These are phyloP conservation scores for Croton setiger DNA, from an alignment of 441 rosid species.

Conservation along the genomic window DNA sequence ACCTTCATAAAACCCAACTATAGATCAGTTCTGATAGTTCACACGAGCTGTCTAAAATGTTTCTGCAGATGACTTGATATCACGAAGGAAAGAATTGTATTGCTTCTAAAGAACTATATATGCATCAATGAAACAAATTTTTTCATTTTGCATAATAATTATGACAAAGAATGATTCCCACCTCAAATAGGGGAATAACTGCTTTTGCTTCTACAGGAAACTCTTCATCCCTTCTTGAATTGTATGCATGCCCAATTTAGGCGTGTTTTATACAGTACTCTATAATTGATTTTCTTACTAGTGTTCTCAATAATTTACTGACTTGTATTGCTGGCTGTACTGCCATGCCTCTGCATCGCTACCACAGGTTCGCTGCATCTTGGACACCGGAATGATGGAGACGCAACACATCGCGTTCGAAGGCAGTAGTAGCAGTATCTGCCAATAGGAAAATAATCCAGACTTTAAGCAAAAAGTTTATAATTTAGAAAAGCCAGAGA, in stretches of 20 bases:
- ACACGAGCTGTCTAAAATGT: background rate
- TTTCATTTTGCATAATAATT: constrained; percentile 18
- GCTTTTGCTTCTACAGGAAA: constrained; percentile 10
- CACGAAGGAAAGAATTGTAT: background rate
- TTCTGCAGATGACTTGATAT: background rate
- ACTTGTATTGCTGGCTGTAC: constrained; percentile 25
- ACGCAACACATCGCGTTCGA: constrained; percentile 73
- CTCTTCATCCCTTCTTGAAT: constrained; percentile 9
- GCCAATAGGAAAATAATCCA: constrained; percentile 25
- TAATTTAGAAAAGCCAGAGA: background rate
- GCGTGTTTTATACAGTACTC: constrained; percentile 20
- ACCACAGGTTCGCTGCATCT: constrained; percentile 70
- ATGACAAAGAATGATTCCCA: constrained; percentile 41
- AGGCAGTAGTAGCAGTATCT: constrained; percentile 97
- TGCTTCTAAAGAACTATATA: constrained; percentile 31
- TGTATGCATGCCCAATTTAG: constrained; percentile 27
- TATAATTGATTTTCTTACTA: constrained; percentile 15
- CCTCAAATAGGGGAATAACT: constrained; percentile 26
- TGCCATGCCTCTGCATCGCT: constrained; percentile 77
- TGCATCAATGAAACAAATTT: constrained; percentile 2
- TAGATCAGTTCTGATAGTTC: background rate
- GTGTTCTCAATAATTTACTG: constrained; percentile 18
- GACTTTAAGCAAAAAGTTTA: background rate
- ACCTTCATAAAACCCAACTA: background rate
- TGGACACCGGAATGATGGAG: constrained; percentile 67